Conservation (phyloP, 345 rosid species). For the Dimocarpus longan region DNA sequence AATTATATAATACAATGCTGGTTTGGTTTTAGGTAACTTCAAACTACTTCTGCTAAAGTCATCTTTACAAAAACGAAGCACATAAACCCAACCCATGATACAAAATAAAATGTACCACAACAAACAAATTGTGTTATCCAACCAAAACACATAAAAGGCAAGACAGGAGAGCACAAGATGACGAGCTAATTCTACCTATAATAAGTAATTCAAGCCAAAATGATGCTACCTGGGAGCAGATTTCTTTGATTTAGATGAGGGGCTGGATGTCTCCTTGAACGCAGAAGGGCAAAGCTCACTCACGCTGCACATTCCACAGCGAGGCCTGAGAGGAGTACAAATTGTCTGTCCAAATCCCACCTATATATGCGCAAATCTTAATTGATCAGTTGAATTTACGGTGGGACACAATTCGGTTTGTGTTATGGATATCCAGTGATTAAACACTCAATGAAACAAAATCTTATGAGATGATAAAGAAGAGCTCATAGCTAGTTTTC, state of each 20-base stretch:
- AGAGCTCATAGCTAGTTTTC: not conserved
- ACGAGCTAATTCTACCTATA: not conserved
- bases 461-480: not conserved
- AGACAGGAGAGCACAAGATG: not conserved
- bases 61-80: not conserved
- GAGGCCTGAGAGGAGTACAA: slow-evolving; percentile 84
- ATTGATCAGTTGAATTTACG: not conserved
- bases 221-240: slow-evolving; percentile 40
- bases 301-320: slow-evolving; percentile 63
- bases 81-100: not conserved
- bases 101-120: not conserved
- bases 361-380: slow-evolving; percentile 32
- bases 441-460: not conserved
- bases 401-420: not conserved
- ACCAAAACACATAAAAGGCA: not conserved
- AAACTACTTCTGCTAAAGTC: not conserved
- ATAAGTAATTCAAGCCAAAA: slow-evolving; percentile 5
- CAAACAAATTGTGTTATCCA: not conserved
- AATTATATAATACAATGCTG: not conserved
- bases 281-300: slow-evolving; percentile 82
- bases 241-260: slow-evolving; percentile 53
- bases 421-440: not conserved
- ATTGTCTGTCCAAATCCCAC: slow-evolving; percentile 95
- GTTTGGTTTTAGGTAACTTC: not conserved
- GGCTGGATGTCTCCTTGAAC: slow-evolving; percentile 63